These are phyloP conservation scores for Xanthoceras sorbifolium DNA, from an alignment of 345 rosid species.

Conservation along the genomic window DNA sequence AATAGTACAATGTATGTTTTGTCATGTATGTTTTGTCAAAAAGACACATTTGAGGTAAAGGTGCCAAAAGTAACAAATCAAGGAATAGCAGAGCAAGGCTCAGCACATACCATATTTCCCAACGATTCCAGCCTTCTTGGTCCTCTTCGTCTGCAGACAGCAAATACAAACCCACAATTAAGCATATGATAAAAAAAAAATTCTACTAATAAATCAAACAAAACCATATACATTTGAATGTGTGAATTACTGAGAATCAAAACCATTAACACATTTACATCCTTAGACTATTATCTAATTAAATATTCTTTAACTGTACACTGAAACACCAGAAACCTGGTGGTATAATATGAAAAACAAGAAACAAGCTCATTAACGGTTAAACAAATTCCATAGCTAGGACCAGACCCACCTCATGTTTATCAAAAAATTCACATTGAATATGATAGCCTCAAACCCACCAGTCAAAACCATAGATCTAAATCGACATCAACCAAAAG, in stretches of 20 bases:
- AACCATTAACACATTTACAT: not conserved
- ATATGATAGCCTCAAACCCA: not conserved
- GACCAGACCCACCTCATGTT: not conserved
- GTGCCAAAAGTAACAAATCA: not conserved
- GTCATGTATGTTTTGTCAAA: too few species aligned
- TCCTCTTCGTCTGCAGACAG: conserved; percentile 59
- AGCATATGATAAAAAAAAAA: not conserved
- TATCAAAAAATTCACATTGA: not conserved
- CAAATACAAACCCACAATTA: not conserved
- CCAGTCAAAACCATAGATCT: not conserved
- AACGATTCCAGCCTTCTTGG: conserved; percentile 81
- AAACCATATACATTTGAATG: not conserved
- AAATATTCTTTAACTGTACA: not conserved
- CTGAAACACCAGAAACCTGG: not conserved
- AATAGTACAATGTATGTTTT: not conserved
- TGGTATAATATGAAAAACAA: not conserved
- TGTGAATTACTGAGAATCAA: not conserved
- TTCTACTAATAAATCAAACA: not conserved
- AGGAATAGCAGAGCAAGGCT: not conserved
- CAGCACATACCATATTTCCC: conserved; percentile 62
- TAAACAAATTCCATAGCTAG: not conserved
- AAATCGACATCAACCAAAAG: not conserved
- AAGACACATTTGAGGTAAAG: too few species aligned
- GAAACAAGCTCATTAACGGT: not conserved
- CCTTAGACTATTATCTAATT: not conserved